Conservation (phyloP, 176 grass and related monocot species). For the Musa acuminata region DNA sequence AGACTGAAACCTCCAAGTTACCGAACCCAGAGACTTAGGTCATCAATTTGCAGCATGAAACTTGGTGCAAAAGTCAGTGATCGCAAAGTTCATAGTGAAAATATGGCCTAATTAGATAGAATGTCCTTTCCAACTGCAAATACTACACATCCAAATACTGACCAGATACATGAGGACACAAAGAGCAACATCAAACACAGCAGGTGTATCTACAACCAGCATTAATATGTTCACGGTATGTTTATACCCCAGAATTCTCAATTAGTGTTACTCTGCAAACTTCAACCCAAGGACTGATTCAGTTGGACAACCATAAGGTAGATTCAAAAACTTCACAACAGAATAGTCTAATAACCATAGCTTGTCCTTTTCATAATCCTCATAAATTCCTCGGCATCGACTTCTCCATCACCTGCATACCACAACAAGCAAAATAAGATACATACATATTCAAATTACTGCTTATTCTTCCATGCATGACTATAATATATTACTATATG, state of each 20-base stretch:
- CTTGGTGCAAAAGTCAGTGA: no score
- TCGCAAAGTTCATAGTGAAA: no score
- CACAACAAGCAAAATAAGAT: slow-evolving; percentile 1
- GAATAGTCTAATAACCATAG: slow-evolving; percentile 20
- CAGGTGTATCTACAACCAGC: not conserved
- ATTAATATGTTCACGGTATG: not conserved
- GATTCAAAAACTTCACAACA: not conserved
- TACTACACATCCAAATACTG: no score
- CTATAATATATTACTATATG: no score
- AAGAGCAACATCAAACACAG: no score
- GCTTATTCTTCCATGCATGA: no score
- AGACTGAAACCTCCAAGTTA: no score
- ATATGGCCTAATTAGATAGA: no score
- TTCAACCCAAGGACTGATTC: not conserved
- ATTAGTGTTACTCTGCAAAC: not conserved
- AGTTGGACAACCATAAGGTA: not conserved
- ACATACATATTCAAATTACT: not conserved
- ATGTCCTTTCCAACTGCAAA: no score
- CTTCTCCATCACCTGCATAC: slow-evolving; percentile 67
- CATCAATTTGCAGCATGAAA: no score
- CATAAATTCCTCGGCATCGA: slow-evolving; percentile 60
- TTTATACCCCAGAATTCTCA: not conserved
- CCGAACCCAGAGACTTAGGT: no score
- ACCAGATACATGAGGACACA: no score
- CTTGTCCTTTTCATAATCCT: slow-evolving; percentile 64